Evolutionary conservation across 352 stramenopile species (phyloP).

Genomic region (Pythium aquatile): DNA sequence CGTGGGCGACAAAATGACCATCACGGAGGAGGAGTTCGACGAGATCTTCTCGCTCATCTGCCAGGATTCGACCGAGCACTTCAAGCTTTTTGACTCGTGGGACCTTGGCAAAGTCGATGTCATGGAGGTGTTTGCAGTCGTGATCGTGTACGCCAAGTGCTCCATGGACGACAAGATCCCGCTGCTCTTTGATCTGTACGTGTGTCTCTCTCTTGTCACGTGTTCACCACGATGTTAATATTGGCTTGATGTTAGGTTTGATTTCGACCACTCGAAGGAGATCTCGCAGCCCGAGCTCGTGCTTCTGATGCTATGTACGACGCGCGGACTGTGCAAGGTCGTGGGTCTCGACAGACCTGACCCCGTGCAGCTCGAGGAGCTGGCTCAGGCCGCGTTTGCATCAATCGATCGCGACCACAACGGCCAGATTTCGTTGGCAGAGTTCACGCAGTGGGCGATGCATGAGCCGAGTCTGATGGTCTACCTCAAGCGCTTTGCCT

Average conservation of each 20-base stretch:
- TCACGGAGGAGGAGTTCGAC: constrained; percentile 72
- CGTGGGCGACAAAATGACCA: constrained; percentile 73
- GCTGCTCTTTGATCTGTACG: constrained; percentile 64
- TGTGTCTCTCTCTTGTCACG: neutral
- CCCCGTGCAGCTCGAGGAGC: constrained; percentile 46
- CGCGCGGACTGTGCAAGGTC: constrained; percentile 68
- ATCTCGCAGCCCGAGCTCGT: constrained; percentile 69
- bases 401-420: constrained; percentile 57
- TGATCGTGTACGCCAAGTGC: constrained; percentile 73
- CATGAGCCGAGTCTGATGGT: constrained; percentile 47
- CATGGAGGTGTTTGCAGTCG: constrained; percentile 73
- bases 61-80: constrained; percentile 64
- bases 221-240: neutral
- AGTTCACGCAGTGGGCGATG: constrained; percentile 59
- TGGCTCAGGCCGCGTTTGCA: constrained; percentile 49
- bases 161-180: constrained; percentile 65
- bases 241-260: constrained; percentile 37
- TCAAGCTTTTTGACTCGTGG: constrained; percentile 66
- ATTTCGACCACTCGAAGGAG: constrained; percentile 72
- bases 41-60: constrained; percentile 79
- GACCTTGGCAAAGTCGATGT: constrained; percentile 63
- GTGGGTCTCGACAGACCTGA: constrained; percentile 54
- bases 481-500: constrained; percentile 63
- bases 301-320: constrained; percentile 70
- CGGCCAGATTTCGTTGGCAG: constrained; percentile 54